Evolutionary conservation across 2,329 filamentous ascomycete species (phyloP).

Genomic region (Aspergillus tubingensis): DNA sequence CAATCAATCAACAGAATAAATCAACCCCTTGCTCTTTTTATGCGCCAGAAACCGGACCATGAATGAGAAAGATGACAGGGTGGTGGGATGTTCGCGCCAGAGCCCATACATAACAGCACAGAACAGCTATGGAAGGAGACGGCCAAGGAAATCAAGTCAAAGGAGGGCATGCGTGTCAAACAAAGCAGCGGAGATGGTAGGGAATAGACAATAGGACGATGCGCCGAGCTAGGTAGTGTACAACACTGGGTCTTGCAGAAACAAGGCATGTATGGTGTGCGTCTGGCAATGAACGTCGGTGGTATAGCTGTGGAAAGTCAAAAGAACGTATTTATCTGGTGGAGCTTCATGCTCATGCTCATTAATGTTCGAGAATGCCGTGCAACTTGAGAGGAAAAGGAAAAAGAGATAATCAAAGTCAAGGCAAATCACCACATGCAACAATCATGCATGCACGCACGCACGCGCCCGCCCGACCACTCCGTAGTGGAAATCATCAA

Average conservation of each 20-base stretch:
- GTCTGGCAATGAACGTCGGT: slow-evolving; percentile 23
- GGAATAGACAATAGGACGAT: slow-evolving; percentile 26
- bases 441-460: slow-evolving; percentile 16
- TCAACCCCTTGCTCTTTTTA: slow-evolving; percentile 36
- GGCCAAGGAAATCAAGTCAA: slow-evolving; percentile 19
- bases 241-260: slow-evolving; percentile 37
- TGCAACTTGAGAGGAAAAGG: slow-evolving; percentile 19
- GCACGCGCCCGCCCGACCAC: slow-evolving; percentile 26
- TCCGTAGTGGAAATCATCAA: slow-evolving; percentile 24
- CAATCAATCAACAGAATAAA: slow-evolving; percentile 34
- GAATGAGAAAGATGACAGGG: slow-evolving; percentile 19
- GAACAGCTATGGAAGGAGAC: slow-evolving; percentile 19
- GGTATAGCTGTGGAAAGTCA: slow-evolving; percentile 26
- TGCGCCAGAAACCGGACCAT: slow-evolving; percentile 35
- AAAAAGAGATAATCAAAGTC: slow-evolving; percentile 14
- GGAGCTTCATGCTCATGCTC: slow-evolving; percentile 29
- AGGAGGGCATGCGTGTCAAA: slow-evolving; percentile 26
- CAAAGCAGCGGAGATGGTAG: slow-evolving; percentile 22
- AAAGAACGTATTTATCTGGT: slow-evolving; percentile 25
- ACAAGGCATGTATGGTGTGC: slow-evolving; percentile 24
- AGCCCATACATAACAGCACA: slow-evolving; percentile 16
- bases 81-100: slow-evolving; percentile 16
- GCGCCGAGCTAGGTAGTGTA: slow-evolving; percentile 35
- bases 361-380: slow-evolving; percentile 31
- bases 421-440: slow-evolving; percentile 20